Evolutionary conservation across 2,329 filamentous ascomycete species (phyloP).

Genomic region (Seiridium cupressi): DNA sequence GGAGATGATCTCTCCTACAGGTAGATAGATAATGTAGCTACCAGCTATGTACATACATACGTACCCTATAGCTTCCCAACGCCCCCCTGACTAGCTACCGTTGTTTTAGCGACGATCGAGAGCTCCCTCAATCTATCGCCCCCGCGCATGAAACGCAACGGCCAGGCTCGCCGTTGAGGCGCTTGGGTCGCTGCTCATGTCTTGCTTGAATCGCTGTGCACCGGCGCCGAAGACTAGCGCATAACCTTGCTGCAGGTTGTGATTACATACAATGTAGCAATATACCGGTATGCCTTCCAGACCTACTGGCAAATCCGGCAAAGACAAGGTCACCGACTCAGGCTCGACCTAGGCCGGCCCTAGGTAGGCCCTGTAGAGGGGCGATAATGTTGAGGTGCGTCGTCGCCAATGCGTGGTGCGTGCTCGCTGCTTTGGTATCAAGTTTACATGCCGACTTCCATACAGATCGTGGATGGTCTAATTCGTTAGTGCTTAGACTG

Average conservation of each 20-base stretch:
- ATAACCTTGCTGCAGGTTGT: background rate
- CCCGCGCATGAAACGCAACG: background rate
- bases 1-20: background rate
- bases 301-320: too few relatives aligned
- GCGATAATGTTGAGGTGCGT: too few relatives aligned
- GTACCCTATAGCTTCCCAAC: background rate
- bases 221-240: background rate
- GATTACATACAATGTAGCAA: background rate
- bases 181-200: background rate
- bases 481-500: too few relatives aligned
- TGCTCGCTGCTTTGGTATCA: too few relatives aligned
- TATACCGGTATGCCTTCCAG: background rate
- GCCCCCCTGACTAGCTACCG: background rate
- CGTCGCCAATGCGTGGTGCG: too few relatives aligned
- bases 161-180: background rate
- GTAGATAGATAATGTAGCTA: too few relatives aligned
- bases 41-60: background rate
- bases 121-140: background rate
- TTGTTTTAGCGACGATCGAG: background rate
- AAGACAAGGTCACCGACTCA: too few relatives aligned
- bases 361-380: too few relatives aligned
- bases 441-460: too few relatives aligned
- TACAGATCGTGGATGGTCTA: too few relatives aligned
- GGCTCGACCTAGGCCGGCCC: too few relatives aligned
- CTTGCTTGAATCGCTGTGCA: background rate